Percentiles rank a stretch among this genome's conserved stretches.
Evolutionary conservation across 768 basidiomycete species (phyloP).

Genomic region (Tephrocybe sp.): DNA sequence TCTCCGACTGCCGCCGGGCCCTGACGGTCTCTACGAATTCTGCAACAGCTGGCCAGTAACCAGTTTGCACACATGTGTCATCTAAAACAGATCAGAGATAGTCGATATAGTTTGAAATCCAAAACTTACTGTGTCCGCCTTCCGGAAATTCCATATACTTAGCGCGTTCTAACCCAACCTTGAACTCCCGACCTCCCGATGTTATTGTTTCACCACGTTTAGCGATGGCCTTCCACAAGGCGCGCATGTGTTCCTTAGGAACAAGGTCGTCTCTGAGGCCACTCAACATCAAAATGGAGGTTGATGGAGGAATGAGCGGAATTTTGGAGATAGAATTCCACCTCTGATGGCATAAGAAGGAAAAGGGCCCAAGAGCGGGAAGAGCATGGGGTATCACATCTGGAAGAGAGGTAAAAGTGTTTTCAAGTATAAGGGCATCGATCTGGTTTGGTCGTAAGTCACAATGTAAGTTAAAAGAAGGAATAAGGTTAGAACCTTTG

Average conservation of each 20-base stretch:
- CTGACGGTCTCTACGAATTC: slow-evolving; percentile 38
- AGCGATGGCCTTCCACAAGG: slow-evolving; percentile 63
- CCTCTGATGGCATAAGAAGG: slow-evolving; percentile 15
- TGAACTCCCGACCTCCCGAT: slow-evolving; percentile 34
- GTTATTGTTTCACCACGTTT: slow-evolving; percentile 47
- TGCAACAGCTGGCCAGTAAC: slow-evolving; percentile 51
- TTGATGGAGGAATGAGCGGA: slow-evolving; percentile 20
- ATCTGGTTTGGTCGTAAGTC: slow-evolving; percentile 41
- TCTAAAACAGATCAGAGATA: slow-evolving; percentile 28
- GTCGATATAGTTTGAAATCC: neutral
- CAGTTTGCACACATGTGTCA: slow-evolving; percentile 53
- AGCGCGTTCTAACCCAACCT: slow-evolving; percentile 50
- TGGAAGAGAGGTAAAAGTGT: slow-evolving; percentile 87
- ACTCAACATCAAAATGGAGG: slow-evolving; percentile 54
- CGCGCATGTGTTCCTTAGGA: slow-evolving; percentile 72
- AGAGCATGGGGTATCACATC: slow-evolving; percentile 78
- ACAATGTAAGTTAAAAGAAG: neutral
- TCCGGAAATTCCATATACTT: slow-evolving; percentile 53
- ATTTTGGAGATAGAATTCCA: slow-evolving; percentile 10
- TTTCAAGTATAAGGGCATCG: slow-evolving; percentile 85
- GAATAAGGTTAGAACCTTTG: slow-evolving; percentile 40
- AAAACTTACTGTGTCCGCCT: slow-evolving; percentile 51
- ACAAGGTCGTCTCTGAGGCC: slow-evolving; percentile 74
- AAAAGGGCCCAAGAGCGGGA: slow-evolving; percentile 37
- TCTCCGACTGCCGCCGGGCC: too few relatives aligned